Evolutionary conservation across 2,329 filamentous ascomycete genomes (phyloP).

Genomic region (Laburnicola sp.): DNA sequence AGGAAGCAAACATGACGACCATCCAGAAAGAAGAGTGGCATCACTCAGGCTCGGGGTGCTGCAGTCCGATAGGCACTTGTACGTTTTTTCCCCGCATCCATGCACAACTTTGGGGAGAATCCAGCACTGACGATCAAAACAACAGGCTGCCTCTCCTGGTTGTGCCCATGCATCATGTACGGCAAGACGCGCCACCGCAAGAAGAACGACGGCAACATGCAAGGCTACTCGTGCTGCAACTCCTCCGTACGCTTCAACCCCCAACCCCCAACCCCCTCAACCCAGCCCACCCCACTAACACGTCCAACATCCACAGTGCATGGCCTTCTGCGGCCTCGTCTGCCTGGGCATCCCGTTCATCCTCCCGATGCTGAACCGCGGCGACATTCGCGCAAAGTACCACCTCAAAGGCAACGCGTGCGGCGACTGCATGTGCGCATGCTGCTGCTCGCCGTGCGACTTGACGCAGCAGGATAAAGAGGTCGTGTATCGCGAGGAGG

Average conservation of each 20-base stretch:
- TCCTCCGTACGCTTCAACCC: constrained; percentile 19
- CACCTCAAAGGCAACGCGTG: constrained; percentile 36
- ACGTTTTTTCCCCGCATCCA: constrained; percentile 9
- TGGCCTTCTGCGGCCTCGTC: constrained; percentile 28
- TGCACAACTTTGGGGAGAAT: not conserved
- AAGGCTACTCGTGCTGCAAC: constrained; percentile 34
- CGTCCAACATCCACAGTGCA: constrained; percentile 27
- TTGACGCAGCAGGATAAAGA: constrained; percentile 43
- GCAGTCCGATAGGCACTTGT: constrained; percentile 37
- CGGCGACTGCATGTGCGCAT: constrained; percentile 40
- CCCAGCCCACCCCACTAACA: constrained; percentile 10
- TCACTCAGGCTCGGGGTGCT: constrained; percentile 33
- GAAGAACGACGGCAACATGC: constrained; percentile 33
- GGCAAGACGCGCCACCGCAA: constrained; percentile 37
- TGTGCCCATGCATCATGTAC: constrained; percentile 39
- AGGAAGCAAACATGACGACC: constrained; percentile 21
- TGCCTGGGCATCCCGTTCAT: constrained; percentile 35
- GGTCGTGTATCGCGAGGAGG: constrained; percentile 25
- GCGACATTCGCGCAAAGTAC: constrained; percentile 39
- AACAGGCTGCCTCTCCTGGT: constrained; percentile 38
- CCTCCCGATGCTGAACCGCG: constrained; percentile 36
- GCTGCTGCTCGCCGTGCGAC: constrained; percentile 41
- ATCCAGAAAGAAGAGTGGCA: constrained; percentile 36
- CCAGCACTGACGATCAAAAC: constrained; percentile 7
- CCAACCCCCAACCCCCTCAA: not conserved